Conservation (phyloP, 768 basidiomycete species). For the Xerocomellus intermedius region DNA sequence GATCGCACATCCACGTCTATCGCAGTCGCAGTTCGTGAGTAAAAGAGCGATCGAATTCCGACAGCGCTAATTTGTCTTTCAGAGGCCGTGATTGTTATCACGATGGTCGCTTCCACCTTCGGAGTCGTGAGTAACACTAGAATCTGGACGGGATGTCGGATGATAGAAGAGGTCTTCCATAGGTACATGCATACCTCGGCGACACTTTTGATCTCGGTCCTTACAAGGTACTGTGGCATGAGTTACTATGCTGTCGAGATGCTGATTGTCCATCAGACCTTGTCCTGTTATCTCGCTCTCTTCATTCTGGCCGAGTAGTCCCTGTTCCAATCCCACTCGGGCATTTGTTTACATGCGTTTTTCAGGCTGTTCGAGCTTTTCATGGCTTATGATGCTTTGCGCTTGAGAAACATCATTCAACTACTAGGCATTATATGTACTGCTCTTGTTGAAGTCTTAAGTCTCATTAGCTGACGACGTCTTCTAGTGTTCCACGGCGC, state of each 20-base stretch:
- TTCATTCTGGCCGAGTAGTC: constrained; percentile 80
- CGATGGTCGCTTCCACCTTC: constrained; percentile 74
- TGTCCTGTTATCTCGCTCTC: constrained; percentile 82
- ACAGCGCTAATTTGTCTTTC: constrained; percentile 8
- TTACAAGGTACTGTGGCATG: constrained; percentile 49
- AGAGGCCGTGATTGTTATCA: constrained; percentile 77
- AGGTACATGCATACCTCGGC: constrained; percentile 48
- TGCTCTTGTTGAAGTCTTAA: constrained; percentile 17
- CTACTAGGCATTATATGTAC: constrained; percentile 68
- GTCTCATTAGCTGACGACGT: constrained; percentile 3
- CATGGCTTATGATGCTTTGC: constrained; percentile 82
- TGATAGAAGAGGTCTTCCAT: constrained; percentile 2
- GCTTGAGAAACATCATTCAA: constrained; percentile 76
- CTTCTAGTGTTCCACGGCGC: constrained; percentile 64
- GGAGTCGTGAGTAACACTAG: constrained; percentile 47
- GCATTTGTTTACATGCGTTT: constrained; percentile 1
- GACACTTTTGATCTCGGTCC: constrained; percentile 15
- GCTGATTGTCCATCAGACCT: constrained; percentile 46
- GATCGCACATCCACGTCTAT: constrained; percentile 4
- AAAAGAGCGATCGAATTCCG: background rate
- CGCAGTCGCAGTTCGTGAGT: constrained; percentile 61
- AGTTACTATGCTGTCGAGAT: background rate
- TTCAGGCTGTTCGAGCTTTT: constrained; percentile 74
- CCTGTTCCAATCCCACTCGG: background rate
- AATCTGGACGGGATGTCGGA: background rate